Base-by-base conservation (phyloP, 306 rosid genomes). In the Hippophae rhamnoides region DNA sequence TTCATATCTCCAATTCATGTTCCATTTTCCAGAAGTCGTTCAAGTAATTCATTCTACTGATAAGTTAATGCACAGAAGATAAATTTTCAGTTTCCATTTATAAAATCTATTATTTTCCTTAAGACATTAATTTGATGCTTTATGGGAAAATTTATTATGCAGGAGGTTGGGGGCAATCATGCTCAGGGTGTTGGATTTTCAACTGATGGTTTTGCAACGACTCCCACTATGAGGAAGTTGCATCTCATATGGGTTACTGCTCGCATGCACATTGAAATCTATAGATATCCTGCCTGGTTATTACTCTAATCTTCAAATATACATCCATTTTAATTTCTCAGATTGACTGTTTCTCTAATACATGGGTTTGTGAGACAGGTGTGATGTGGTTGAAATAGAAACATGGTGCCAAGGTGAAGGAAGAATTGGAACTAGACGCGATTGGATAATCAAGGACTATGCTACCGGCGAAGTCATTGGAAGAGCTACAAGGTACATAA, bases 101-200 rank as follows among this genome's bases (percentile, higher is more conserved):
- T 4, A 46, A 48, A 49, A 31, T n/a, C 48, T 11, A 8, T 47
- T 31, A 61, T 13, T 7, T 63, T 62, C 60, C 14, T 48, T 63
- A 14, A 41, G 8, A 31, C 41, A 53, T 8, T 48, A 57, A 40
- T 53, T 1, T 31, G 54, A 27, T 2, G 25, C 58, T 60, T 18
- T 45, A 47, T 41, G 27, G 64, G 52, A 57, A 31, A 53, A 44
- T 69, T 69, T 67, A 56, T 69, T 58, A 51, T 70, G 81, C 72
- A 92, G 98, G 98, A 92, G 74, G 96, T 87, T 68, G 98, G 96
- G 50, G 83, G 98, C 64, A 87, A 92, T 74, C 98, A 92, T 80
- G 98, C 96, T 65, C 99, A 92, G 66, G 62, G 84, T 88, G 93
- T 88, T 68, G 99, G 99, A 48, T 92, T 64, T 80, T 88, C 99